These are phyloP conservation scores for Prunus mira DNA, from an alignment of 306 rosid species.

Conservation along the genomic window DNA sequence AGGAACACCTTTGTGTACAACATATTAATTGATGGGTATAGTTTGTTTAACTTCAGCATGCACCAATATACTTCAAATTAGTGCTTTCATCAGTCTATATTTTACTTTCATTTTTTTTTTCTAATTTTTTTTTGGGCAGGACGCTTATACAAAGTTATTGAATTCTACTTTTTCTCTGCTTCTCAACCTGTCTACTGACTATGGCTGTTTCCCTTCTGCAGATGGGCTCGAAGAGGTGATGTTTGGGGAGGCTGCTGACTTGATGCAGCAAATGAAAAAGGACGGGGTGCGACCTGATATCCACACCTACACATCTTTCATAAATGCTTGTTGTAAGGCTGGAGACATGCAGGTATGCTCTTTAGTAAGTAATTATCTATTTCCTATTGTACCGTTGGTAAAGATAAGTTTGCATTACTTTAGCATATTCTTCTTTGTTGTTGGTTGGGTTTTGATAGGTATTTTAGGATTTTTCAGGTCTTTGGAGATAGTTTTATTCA, in stretches of 20 bases:
- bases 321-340: conserved; percentile 92
- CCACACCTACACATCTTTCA: conserved; percentile 88
- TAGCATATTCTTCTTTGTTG: neutral
- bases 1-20: conserved; percentile 90
- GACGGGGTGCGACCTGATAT: conserved; percentile 87
- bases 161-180: neutral
- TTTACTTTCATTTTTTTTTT: neutral
- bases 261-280: conserved; percentile 87
- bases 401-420: neutral
- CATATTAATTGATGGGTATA: conserved; percentile 94
- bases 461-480: neutral
- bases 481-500: neutral
- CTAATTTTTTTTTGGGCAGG: neutral
- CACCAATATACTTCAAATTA: neutral
- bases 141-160: neutral
- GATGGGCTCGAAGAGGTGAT: conserved; percentile 98
- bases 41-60: conserved; percentile 4
- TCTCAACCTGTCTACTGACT: conserved; percentile 15
- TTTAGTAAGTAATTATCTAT: neutral
- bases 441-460: neutral
- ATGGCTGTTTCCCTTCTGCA: conserved; percentile 26
- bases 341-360: conserved; percentile 85
- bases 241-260: conserved; percentile 99
- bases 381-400: neutral
- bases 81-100: conserved; percentile 6